Conservation (phyloP, 1,284 basidiomycete species). For the Marasmius tenuissimus region DNA sequence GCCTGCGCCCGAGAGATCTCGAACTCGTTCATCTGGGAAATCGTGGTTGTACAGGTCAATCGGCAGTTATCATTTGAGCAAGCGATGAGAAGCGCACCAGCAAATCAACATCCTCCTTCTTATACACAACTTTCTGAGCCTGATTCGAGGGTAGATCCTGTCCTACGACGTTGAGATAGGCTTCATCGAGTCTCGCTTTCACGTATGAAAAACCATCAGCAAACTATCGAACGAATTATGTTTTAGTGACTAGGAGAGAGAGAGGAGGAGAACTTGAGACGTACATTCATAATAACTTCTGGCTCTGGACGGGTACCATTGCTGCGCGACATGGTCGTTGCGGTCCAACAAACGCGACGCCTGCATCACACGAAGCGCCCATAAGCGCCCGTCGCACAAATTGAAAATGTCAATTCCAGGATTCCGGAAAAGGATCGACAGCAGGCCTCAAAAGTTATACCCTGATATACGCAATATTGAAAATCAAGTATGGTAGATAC, state of each 20-base stretch:
- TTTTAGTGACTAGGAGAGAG: neutral
- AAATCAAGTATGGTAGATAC: too few species aligned
- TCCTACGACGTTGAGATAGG: slow-evolving; percentile 55
- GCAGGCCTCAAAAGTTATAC: too few species aligned
- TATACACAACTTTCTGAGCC: slow-evolving; percentile 23
- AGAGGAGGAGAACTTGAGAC: slow-evolving; percentile 20
- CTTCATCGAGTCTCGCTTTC: slow-evolving; percentile 66
- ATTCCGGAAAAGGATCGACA: too few species aligned
- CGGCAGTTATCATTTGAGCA: neutral
- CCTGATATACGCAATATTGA: too few species aligned
- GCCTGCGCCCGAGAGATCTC: slow-evolving; percentile 60
- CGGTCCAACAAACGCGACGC: neutral
- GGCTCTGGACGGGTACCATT: slow-evolving; percentile 53
- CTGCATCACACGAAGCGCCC: neutral
- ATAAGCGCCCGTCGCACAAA: too few species aligned
- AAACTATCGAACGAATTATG: slow-evolving; percentile 39
- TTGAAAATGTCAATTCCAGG: too few species aligned
- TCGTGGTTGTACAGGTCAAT: neutral
- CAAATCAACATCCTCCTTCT: slow-evolving; percentile 64
- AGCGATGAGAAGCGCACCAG: slow-evolving; percentile 42
- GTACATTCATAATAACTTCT: slow-evolving; percentile 68
- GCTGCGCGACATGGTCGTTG: slow-evolving; percentile 25
- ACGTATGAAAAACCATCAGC: slow-evolving; percentile 65
- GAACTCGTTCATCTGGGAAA: slow-evolving; percentile 58
- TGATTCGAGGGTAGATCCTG: slow-evolving; percentile 35